Evolutionary conservation across 2,329 filamentous ascomycete genomes (phyloP).

Genomic region (Curvularia verruculosa): DNA sequence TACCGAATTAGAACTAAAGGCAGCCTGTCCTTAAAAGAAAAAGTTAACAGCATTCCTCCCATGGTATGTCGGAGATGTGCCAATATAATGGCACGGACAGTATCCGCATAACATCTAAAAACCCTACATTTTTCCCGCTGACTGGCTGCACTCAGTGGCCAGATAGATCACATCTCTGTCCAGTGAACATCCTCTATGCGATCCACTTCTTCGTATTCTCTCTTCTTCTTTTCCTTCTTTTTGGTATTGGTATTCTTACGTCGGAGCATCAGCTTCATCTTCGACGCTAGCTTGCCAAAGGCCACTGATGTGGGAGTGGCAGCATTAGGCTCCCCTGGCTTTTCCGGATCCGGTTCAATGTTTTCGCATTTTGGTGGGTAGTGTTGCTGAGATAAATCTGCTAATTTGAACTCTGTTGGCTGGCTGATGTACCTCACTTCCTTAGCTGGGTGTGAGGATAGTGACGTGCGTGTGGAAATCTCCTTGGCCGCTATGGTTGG

Average conservation of each 20-base stretch:
- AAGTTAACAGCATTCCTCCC: background rate
- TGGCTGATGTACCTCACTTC: conserved; percentile 9
- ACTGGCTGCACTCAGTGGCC: background rate
- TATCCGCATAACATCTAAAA: background rate
- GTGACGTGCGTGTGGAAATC: conserved; percentile 7
- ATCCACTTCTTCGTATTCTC: conserved; percentile 35
- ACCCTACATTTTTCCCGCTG: background rate
- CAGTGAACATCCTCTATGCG: conserved; percentile 44
- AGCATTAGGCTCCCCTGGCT: conserved; percentile 15
- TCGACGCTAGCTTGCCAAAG: conserved; percentile 38
- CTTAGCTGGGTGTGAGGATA: conserved; percentile 26
- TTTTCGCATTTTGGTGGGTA: conserved; percentile 22
- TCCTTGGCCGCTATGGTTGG: conserved; percentile 13
- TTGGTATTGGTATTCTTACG: conserved; percentile 32
- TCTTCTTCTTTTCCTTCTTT: conserved; percentile 36
- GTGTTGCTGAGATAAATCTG: conserved; percentile 23
- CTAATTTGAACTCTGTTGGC: conserved; percentile 12
- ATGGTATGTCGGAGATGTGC: background rate
- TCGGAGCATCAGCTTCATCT: conserved; percentile 40
- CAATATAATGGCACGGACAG: background rate
- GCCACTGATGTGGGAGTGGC: conserved; percentile 26
- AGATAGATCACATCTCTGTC: conserved; percentile 42
- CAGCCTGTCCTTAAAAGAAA: conserved; percentile 1
- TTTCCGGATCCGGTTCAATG: conserved; percentile 14
- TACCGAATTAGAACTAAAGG: conserved; percentile 2